Evolutionary conservation across 192 early-diverging fungal genomes (phyloP).

Genomic region (Entomortierella parvispora): DNA sequence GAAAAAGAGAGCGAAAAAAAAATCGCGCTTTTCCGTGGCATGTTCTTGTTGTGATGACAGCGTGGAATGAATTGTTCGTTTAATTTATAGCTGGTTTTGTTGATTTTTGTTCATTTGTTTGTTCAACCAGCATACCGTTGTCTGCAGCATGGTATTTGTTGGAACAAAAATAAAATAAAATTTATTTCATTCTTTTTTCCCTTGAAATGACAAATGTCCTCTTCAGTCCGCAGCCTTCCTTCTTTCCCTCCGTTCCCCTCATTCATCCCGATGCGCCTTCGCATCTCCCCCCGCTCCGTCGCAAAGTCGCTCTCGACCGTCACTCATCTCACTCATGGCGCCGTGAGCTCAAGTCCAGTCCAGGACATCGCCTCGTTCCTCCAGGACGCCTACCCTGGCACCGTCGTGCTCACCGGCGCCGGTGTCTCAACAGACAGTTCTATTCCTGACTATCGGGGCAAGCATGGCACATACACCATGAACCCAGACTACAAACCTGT

Average conservation of each 20-base stretch:
- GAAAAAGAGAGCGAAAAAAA: not conserved
- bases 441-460: conserved; percentile 89
- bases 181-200: not conserved
- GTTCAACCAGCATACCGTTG: not conserved
- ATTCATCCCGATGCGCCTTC: conserved; percentile 23
- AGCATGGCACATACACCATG: conserved; percentile 70
- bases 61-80: too few relatives aligned
- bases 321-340: not conserved
- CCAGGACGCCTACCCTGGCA: conserved; percentile 22
- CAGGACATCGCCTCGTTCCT: conserved; percentile 51
- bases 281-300: conserved; percentile 31
- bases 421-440: conserved; percentile 72
- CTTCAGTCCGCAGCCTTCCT: conserved; percentile 2
- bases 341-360: conserved; percentile 15
- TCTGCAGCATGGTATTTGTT: not conserved
- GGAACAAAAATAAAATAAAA: conserved; percentile 7
- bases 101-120: too few relatives aligned
- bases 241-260: not conserved
- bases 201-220: not conserved
- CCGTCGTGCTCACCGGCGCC: conserved; percentile 65
- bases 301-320: conserved; percentile 26
- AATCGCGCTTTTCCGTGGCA: too few relatives aligned
- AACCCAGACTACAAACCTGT: conserved; percentile 87
- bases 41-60: too few relatives aligned
- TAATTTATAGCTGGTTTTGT: too few relatives aligned